Evolutionary conservation across 2,329 filamentous ascomycete species (phyloP).

Genomic region (Aspergillus vadensis): DNA sequence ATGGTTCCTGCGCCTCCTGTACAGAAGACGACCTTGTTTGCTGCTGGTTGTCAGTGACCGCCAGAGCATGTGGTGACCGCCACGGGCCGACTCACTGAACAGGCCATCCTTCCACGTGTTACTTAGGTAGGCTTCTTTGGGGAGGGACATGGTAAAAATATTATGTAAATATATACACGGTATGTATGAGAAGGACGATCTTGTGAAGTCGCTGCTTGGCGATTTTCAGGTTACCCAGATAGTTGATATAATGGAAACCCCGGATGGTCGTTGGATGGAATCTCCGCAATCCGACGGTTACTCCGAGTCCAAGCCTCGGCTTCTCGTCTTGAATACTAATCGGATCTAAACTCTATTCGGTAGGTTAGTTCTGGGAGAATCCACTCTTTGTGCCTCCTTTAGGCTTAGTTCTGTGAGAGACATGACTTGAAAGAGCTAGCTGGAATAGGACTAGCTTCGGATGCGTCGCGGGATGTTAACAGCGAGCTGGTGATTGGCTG

Average conservation of each 20-base stretch:
- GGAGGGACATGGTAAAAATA: conserved; percentile 61
- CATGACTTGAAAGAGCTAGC: neutral
- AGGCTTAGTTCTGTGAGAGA: too few relatives aligned
- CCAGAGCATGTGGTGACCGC: neutral
- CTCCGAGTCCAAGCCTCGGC: too few relatives aligned
- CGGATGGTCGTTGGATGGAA: too few relatives aligned
- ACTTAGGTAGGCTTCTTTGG: conserved; percentile 75
- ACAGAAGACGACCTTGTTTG: conserved; percentile 87
- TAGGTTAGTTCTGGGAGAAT: too few relatives aligned
- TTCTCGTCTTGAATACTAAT: too few relatives aligned
- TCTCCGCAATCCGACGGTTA: too few relatives aligned
- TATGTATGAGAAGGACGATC: neutral
- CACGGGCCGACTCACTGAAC: conserved; percentile 62
- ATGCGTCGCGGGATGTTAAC: neutral
- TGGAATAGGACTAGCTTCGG: neutral
- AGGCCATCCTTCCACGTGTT: conserved; percentile 83
- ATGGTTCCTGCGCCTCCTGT: conserved; percentile 93
- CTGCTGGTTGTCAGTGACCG: conserved; percentile 47
- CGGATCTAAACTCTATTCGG: too few relatives aligned
- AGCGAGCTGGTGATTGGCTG: neutral
- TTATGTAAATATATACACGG: neutral
- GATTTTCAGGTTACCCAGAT: too few relatives aligned
- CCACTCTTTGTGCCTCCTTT: too few relatives aligned
- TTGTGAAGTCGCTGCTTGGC: too few relatives aligned
- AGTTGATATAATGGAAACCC: too few relatives aligned